These are phyloP conservation scores for Aplosporella prunicola DNA, from an alignment of 2,329 filamentous ascomycete species.

Conservation along the genomic window DNA sequence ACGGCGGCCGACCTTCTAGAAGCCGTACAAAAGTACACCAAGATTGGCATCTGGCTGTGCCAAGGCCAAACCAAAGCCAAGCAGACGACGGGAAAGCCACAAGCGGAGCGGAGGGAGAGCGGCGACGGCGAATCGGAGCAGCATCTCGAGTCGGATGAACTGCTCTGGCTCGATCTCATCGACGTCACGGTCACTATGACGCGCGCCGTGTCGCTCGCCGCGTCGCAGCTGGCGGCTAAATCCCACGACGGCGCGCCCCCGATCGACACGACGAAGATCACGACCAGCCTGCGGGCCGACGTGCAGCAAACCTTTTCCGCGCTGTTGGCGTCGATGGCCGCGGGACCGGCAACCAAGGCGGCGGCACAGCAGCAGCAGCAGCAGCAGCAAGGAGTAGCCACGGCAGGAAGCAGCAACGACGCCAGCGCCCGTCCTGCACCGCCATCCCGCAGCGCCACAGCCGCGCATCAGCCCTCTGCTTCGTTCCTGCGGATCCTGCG, in stretches of 20 bases:
- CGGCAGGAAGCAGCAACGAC: too few species aligned
- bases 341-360: constrained; percentile 22
- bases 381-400: constrained; percentile 5
- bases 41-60: constrained; percentile 93
- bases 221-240: constrained; percentile 33
- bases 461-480: constrained; percentile 43
- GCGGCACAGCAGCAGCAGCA: constrained; percentile 15
- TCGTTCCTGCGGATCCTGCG: constrained; percentile 84
- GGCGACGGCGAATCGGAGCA: constrained; percentile 38
- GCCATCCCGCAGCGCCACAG: constrained; percentile 12
- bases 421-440: constrained; percentile 19
- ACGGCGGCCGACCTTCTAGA: constrained; percentile 65
- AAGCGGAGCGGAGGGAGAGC: constrained; percentile 22
- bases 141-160: constrained; percentile 51
- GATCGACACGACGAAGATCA: constrained; percentile 52
- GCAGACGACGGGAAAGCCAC: too few species aligned
- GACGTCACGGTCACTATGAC: constrained; percentile 50
- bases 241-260: constrained; percentile 10
- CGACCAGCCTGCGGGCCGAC: constrained; percentile 60
- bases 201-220: constrained; percentile 36
- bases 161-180: constrained; percentile 57
- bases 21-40: constrained; percentile 77
- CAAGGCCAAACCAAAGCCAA: constrained; percentile 67
- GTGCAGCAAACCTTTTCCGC: constrained; percentile 90
- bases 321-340: constrained; percentile 60